Conservation (phyloP, 208 protist species). For the Trypanosoma conorhini region DNA sequence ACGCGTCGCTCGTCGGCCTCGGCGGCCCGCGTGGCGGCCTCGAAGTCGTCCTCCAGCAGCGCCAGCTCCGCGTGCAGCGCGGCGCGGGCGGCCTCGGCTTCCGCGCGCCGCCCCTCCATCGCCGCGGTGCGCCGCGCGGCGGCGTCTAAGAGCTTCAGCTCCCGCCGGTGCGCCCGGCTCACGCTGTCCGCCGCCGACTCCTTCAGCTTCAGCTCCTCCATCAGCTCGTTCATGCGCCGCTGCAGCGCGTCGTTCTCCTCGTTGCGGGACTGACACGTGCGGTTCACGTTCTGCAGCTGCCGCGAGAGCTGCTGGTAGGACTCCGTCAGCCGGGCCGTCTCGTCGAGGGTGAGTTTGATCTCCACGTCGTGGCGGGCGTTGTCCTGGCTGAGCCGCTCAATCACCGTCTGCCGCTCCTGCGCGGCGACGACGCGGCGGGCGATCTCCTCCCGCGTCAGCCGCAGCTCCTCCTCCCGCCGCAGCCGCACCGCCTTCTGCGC, state of each 20-base stretch:
- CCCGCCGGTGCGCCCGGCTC: conserved; percentile 48
- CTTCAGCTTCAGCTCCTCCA: conserved; percentile 60
- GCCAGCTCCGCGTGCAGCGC: conserved; percentile 41
- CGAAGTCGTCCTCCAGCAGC: conserved; percentile 59
- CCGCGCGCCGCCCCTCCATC: conserved; percentile 49
- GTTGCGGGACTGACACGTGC: conserved; percentile 87
- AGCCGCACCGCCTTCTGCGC: conserved; percentile 56
- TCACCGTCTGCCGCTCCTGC: conserved; percentile 43
- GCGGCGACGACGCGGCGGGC: conserved; percentile 33
- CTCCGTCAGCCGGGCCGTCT: conserved; percentile 68
- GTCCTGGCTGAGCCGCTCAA: conserved; percentile 66
- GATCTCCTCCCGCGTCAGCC: conserved; percentile 62
- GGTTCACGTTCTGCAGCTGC: conserved; percentile 78
- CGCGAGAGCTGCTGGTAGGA: conserved; percentile 79
- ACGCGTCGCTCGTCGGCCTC: conserved; percentile 53
- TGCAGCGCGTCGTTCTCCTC: conserved; percentile 84
- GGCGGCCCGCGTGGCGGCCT: conserved; percentile 22
- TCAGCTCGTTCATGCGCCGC: conserved; percentile 51
- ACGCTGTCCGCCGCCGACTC: conserved; percentile 53
- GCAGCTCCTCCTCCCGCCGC: conserved; percentile 82
- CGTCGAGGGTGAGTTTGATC: conserved; percentile 34
- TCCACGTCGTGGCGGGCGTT: conserved; percentile 47
- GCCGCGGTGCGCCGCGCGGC: conserved; percentile 70
- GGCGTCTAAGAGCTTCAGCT: conserved; percentile 68
- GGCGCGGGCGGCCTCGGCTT: conserved; percentile 56